Evolutionary conservation across 176 grass and related monocot species (phyloP).

Genomic region (Rhynchospora tenuis): DNA sequence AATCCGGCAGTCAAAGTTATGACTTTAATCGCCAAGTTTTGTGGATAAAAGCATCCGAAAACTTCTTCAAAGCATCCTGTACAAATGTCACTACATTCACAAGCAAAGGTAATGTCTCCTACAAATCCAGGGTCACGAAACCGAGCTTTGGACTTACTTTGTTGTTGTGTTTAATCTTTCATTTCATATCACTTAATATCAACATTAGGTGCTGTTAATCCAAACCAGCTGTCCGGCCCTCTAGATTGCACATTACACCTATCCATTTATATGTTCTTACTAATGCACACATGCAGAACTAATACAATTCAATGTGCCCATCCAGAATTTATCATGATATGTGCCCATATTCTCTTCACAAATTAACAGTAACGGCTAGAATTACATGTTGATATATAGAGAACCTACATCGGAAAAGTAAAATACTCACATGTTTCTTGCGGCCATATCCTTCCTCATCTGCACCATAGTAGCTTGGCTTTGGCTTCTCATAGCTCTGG

Average conservation of each 20-base stretch:
- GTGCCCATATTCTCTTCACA: no score
- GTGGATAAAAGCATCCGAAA: neutral
- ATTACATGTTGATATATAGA: no score
- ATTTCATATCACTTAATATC: neutral
- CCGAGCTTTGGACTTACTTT: neutral
- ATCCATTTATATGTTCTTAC: neutral
- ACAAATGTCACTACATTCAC: neutral
- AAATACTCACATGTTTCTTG: conserved; percentile 49
- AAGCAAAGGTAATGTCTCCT: neutral
- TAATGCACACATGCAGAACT: neutral
- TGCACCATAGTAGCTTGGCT: conserved; percentile 26
- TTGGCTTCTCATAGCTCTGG: conserved; percentile 35
- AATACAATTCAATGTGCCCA: neutral
- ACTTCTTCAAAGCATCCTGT: neutral
- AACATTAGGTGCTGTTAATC: neutral
- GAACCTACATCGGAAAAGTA: neutral
- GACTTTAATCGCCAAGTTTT: neutral
- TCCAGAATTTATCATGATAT: no score
- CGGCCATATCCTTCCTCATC: conserved; percentile 39
- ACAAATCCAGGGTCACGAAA: no score
- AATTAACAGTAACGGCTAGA: no score
- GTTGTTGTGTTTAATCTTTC: neutral
- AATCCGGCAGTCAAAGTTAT: neutral
- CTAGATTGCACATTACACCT: neutral
- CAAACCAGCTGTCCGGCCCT: neutral